Conservation (phyloP, 768 basidiomycete genomes). For the Infundibulicybe gibba region DNA sequence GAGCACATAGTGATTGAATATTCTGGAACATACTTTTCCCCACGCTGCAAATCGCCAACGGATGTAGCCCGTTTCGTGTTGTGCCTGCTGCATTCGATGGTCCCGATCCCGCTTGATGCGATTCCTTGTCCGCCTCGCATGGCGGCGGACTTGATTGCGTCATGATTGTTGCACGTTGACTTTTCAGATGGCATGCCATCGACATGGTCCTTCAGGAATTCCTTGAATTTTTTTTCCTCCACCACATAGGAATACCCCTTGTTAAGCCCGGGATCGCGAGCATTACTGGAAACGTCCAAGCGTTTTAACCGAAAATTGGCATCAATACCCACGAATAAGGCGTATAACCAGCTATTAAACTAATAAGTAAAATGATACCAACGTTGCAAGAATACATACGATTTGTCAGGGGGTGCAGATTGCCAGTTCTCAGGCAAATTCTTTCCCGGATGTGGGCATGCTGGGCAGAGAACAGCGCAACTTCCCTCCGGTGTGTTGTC, state of each 20-base stretch:
- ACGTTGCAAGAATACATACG: background rate
- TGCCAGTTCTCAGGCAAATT: slow-evolving; percentile 13
- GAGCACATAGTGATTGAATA: background rate
- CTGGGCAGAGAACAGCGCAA: slow-evolving; percentile 21
- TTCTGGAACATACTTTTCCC: slow-evolving; percentile 10
- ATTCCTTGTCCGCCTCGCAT: slow-evolving; percentile 1
- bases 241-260: slow-evolving; percentile 11
- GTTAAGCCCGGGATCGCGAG: slow-evolving; percentile 8
- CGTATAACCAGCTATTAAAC: slow-evolving; percentile 15
- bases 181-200: slow-evolving; percentile 1
- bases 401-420: background rate
- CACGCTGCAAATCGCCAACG: slow-evolving; percentile 18
- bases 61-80: slow-evolving; percentile 11
- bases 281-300: slow-evolving; percentile 4
- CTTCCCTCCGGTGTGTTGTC: slow-evolving; percentile 9
- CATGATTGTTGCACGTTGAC: slow-evolving; percentile 1
- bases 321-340: slow-evolving; percentile 13
- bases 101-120: slow-evolving; percentile 15
- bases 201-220: background rate
- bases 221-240: slow-evolving; percentile 6
- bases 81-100: slow-evolving; percentile 16
- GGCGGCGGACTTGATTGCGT: slow-evolving; percentile 1
- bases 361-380: background rate
- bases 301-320: slow-evolving; percentile 17
- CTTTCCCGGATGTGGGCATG: slow-evolving; percentile 20